These are phyloP conservation scores for Crucihimalaya himalaica DNA, from an alignment of 345 rosid genomes.

Conservation along the genomic window DNA sequence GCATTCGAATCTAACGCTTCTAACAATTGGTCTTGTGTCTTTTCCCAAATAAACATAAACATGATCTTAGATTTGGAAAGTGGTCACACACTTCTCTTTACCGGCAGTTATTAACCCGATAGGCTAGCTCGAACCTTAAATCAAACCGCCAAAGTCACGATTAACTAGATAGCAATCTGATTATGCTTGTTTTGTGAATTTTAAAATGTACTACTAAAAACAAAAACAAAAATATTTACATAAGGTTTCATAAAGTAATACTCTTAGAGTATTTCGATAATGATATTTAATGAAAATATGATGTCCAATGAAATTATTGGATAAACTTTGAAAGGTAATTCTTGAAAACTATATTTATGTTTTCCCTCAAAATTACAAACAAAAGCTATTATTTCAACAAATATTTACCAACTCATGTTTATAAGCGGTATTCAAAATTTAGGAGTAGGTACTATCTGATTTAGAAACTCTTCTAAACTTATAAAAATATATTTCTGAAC, in stretches of 20 bases:
- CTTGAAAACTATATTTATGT: background rate
- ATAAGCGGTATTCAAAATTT: background rate
- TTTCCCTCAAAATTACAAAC: background rate
- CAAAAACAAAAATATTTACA: no score
- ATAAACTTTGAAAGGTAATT: background rate
- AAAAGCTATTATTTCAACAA: background rate
- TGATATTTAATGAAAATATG: background rate
- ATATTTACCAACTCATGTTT: background rate
- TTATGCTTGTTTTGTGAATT: background rate
- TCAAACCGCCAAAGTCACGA: background rate
- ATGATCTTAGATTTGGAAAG: slow-evolving; percentile 27
- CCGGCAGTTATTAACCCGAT: slow-evolving; percentile 16
- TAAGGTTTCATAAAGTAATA: no score
- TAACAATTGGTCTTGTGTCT: slow-evolving; percentile 23
- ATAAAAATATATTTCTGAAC: no score
- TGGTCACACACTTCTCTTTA: slow-evolving; percentile 33
- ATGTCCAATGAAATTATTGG: background rate
- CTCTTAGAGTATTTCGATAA: no score
- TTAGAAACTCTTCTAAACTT: background rate
- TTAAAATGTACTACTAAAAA: background rate
- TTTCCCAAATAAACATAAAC: slow-evolving; percentile 25
- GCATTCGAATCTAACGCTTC: slow-evolving; percentile 32
- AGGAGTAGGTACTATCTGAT: background rate
- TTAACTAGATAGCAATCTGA: background rate
- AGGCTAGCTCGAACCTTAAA: background rate